Base-by-base conservation (phyloP, 495 filamentous ascomycete genomes). In the Penicillium lagena region DNA sequence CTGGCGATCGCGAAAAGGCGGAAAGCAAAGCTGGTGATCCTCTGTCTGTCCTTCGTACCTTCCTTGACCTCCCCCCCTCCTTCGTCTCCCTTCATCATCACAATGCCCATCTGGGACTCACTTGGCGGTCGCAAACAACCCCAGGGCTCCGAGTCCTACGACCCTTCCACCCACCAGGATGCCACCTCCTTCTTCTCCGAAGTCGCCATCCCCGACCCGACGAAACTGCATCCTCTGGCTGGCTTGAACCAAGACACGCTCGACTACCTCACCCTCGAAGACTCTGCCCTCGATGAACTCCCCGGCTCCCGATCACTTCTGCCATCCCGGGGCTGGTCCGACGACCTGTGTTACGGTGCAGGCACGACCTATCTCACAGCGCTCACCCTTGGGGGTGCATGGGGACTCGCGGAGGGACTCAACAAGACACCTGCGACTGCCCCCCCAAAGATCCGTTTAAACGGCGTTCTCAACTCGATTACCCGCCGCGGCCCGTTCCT, bases 321-420 rank as follows among this genome's bases (percentile, higher is more conserved):
- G 30, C 94, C 94, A 5, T 95, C 90, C 27, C 84, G 94, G 60
- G 93, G 93, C 54, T 98, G 94, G 82, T 93, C 87, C 40, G 93
- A 98, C 62, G 93, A 98, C 65, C 81, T 98, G 39, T 97, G 93
- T 68, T 98, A 98, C 61, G 94, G 94, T 56, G 90, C 91, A 17
- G 93, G 93, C 43, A 82, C 90, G 31, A 95, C 89, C 51, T 98
- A 98, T 66, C 78, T 98, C 40, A 72, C 82, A 9, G 93, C 83
- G 1, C 72, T 98, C 50, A 78, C 87, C n/a, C 41, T 94, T 34
- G 93, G 93, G 55, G 93, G 93, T 44, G 80, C 78, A 40, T 97
- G 90, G 90, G 93, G 93, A 35, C 62, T 97, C 45, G 80, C 82
- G 29, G 93, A 98, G 67, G 93, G 93, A 5, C 60, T 97, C 43